Percentiles rank a stretch among this genome's conserved stretches.
These are phyloP conservation scores for Prunella vulgaris DNA, from an alignment of 257 asterid species.

Conservation along the genomic window DNA sequence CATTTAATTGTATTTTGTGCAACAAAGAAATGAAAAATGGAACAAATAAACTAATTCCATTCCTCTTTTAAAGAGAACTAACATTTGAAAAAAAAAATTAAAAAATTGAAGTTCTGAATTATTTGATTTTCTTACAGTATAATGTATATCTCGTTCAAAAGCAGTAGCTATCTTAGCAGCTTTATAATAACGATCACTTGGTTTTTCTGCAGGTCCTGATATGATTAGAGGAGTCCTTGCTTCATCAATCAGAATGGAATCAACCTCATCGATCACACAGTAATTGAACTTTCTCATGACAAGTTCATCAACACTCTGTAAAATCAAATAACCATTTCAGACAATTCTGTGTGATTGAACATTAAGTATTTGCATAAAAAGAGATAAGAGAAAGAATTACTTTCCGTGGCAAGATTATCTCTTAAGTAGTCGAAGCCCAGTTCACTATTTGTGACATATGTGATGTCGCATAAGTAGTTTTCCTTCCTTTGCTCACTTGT, in stretches of 20 bases:
- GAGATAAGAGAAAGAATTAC: conserved; percentile 41
- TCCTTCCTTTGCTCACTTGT: conserved; percentile 91
- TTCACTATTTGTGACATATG: conserved; percentile 96
- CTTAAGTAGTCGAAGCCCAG: conserved; percentile 93
- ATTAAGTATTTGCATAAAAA: conserved; percentile 13
- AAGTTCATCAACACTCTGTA: conserved; percentile 93
- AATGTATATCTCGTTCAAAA: conserved; percentile 84
- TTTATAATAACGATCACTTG: conserved; percentile 91
- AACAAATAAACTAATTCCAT: background rate
- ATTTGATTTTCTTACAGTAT: conserved; percentile 61
- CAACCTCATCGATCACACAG: conserved; percentile 99
- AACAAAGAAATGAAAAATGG: conserved; percentile 4
- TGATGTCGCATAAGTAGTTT: conserved; percentile 84
- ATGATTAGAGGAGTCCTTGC: conserved; percentile 99
- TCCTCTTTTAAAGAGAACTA: background rate
- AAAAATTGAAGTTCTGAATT: conserved; percentile 2
- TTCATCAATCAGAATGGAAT: conserved; percentile 95
- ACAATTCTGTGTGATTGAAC: conserved; percentile 16
- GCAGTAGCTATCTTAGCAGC: conserved; percentile 95
- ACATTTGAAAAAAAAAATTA: background rate
- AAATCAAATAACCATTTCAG: conserved; percentile 33
- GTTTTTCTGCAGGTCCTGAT: conserved; percentile 96
- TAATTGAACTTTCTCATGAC: conserved; percentile 81
- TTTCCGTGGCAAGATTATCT: conserved; percentile 99
- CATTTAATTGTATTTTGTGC: background rate